Base-by-base conservation (phyloP, 2,329 filamentous ascomycete species). In the Penicillium corylophilum region DNA sequence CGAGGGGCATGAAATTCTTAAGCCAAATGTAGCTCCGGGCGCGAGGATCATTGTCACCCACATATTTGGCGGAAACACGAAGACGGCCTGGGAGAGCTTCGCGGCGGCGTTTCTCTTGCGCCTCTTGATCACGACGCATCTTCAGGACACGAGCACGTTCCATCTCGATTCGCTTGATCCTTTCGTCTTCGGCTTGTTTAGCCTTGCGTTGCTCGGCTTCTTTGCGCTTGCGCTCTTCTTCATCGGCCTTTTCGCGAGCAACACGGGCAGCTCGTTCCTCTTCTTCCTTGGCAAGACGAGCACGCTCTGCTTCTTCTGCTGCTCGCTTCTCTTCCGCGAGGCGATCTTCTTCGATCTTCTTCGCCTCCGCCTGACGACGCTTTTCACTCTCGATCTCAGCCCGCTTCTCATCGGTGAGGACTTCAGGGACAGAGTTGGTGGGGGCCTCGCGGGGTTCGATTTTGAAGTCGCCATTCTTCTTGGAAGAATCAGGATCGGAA, bases 141-240 rank as follows among this genome's bases (percentile, higher is more conserved):
- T 75, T 74, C 42, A 74, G 71, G 36, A 74, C 67, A 18, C 74
- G 72, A 43, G 69, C 56, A 38, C 71, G 65, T 63, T 77, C 71
- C 60, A 73, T 69, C 53, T 77, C 74, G 22, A 72, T 55, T 9
- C 68, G 68, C 56, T 72, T 74, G 51, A 72, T 71, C 6, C 68
- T 73, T 49, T 78, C 76, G 48, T 77, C 76, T 54, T 78, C 76
- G 24, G 73, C 75, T 60, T 75, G 72, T 53, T 72, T 73, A 40
- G 68, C 60, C 39, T 71, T 73, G 44, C 72, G 67, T 50, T 75
- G 71, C 52, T 75, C 73, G 46, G 73, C 69, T 54, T 72, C 72
- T 51, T 72, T 72, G 47, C 69, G 72, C 51, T 69, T 72, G 54
- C 70, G 70, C 33, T 74, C 73, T 45, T 72, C 71, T 43, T 75